phyloP scores from a whole-genome alignment of 2,329 filamentous ascomycete genomes.

The Alternaria dauci region DNA sequence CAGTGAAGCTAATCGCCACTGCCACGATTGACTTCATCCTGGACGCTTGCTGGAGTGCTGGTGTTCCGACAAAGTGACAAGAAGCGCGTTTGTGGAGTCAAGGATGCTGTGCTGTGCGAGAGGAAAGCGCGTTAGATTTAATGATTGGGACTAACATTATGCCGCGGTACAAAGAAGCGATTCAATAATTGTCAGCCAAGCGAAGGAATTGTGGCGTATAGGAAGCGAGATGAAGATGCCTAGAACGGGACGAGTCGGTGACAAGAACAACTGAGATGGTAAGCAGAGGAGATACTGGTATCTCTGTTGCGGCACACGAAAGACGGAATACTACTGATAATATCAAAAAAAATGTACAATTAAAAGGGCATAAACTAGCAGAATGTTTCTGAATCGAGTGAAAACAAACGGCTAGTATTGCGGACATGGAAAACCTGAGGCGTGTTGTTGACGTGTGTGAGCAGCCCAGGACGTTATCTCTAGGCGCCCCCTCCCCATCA shows the following conservation, averaged over 20 bases:
- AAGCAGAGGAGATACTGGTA: neutral
- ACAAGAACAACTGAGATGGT: neutral
- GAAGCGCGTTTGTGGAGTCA: neutral
- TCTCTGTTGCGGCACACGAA: neutral
- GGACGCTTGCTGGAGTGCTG: neutral
- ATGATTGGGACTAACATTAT: neutral
- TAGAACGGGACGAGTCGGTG: too few species aligned
- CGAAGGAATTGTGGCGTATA: neutral
- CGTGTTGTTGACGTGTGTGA: neutral
- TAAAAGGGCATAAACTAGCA: neutral
- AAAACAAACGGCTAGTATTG: neutral
- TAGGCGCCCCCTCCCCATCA: constrained; percentile 18
- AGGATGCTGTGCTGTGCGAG: neutral
- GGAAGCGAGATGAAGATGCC: neutral
- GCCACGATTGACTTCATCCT: neutral
- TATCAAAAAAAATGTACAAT: neutral
- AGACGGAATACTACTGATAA: neutral
- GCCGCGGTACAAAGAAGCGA: neutral
- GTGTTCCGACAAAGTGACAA: neutral
- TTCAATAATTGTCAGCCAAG: neutral
- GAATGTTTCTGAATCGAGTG: neutral
- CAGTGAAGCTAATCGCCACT: neutral
- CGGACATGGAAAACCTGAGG: neutral
- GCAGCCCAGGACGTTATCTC: constrained; percentile 5
- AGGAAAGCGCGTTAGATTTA: neutral